Conservation (phyloP, 805 yeast genomes). For the Wickerhamiella siamensis region DNA sequence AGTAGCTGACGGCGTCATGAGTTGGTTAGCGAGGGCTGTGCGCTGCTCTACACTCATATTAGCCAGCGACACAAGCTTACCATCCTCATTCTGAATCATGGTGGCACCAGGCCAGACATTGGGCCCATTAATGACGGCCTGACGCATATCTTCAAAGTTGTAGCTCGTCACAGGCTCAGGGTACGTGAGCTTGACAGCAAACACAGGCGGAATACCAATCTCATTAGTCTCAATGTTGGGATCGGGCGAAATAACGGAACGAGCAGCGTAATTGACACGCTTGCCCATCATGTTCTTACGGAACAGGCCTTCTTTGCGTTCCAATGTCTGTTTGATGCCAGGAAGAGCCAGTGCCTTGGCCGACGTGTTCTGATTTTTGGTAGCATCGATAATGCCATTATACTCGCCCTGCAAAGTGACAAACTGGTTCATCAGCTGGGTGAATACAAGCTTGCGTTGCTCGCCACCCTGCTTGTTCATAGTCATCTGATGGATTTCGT, state of each 20-base stretch:
- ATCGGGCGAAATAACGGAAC: constrained; percentile 98
- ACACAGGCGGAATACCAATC: constrained; percentile 98
- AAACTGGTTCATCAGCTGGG: constrained; percentile 87
- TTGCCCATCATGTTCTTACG: constrained; percentile 99
- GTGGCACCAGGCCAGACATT: constrained; percentile 98
- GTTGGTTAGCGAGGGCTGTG: constrained; percentile 85
- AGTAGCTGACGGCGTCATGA: constrained; percentile 60
- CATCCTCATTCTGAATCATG: constrained; percentile 92
- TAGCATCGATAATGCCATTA: constrained; percentile 81
- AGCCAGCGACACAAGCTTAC: constrained; percentile 60
- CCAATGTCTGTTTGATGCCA: constrained; percentile 94
- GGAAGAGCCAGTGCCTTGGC: constrained; percentile 69
- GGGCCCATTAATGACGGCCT: constrained; percentile 95
- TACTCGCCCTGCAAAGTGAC: constrained; percentile 92
- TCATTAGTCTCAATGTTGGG: constrained; percentile 96
- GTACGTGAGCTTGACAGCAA: constrained; percentile 86
- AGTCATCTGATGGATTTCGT: constrained; percentile 52
- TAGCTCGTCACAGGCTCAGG: constrained; percentile 96
- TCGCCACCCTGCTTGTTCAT: constrained; percentile 44
- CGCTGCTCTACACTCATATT: constrained; percentile 91
- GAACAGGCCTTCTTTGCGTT: constrained; percentile 95
- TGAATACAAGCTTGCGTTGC: constrained; percentile 64
- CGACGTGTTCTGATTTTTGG: constrained; percentile 65
- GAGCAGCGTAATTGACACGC: constrained; percentile 97
- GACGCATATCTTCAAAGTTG: constrained; percentile 78